These are phyloP conservation scores for Candida maris DNA, from an alignment of 805 yeast species.

Conservation along the genomic window DNA sequence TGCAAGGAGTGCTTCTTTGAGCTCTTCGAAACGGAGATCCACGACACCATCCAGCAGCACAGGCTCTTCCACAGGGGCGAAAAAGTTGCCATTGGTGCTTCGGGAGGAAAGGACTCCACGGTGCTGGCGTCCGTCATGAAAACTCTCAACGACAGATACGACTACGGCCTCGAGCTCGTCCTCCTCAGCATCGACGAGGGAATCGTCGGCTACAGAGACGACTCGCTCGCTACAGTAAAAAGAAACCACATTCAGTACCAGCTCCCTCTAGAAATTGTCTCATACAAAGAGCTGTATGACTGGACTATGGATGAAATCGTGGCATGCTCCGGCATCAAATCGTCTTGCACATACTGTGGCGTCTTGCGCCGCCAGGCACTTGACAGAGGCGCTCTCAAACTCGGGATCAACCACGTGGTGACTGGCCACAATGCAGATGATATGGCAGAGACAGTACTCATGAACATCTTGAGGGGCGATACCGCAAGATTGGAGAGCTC, in stretches of 20 bases:
- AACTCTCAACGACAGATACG: conserved; percentile 79
- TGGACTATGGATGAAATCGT: conserved; percentile 99
- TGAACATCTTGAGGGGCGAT: conserved; percentile 96
- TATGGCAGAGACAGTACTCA: conserved; percentile 96
- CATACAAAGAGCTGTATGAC: conserved; percentile 83
- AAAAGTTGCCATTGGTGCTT: conserved; percentile 93
- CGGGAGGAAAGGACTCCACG: conserved; percentile 98
- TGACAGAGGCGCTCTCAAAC: conserved; percentile 89
- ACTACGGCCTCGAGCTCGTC: conserved; percentile 83
- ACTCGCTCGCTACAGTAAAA: conserved; percentile 93
- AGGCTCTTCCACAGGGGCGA: conserved; percentile 78
- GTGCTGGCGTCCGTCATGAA: conserved; percentile 88
- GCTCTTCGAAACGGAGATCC: conserved; percentile 94
- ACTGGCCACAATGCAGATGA: conserved; percentile 99
- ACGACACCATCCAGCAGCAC: conserved; percentile 74
- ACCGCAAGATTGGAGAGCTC: conserved; percentile 88
- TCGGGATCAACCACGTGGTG: conserved; percentile 84
- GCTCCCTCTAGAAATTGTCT: conserved; percentile 45
- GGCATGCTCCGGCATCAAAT: conserved; percentile 86
- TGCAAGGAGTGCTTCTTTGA: conserved; percentile 88
- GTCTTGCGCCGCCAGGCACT: conserved; percentile 94
- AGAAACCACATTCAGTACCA: conserved; percentile 75
- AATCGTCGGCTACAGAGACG: conserved; percentile 94
- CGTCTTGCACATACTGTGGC: conserved; percentile 97
- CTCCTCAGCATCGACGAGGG: conserved; percentile 93